Conservation (phyloP, 225 moss, liverwort and hornwort genomes). For the Climacium dendroides region DNA sequence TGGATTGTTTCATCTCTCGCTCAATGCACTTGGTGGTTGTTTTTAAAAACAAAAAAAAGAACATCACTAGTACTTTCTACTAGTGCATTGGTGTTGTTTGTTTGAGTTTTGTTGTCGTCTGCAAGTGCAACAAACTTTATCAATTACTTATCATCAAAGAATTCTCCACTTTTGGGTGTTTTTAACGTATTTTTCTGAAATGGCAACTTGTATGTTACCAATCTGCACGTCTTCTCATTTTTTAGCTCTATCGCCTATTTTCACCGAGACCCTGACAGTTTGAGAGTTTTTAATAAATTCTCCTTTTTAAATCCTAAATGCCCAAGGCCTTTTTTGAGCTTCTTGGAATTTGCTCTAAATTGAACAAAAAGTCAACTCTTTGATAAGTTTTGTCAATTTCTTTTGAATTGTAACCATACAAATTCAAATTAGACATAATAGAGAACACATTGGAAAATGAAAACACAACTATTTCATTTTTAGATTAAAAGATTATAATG, state of each 20-base stretch:
- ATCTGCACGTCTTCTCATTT: background rate
- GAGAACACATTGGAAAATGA: too few relatives aligned
- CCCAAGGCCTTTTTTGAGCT: background rate
- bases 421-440: too few relatives aligned
- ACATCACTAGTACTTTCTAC: background rate
- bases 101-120: background rate
- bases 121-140: too few relatives aligned
- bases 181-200: background rate
- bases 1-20: background rate
- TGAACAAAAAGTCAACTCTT: too few relatives aligned
- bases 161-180: background rate
- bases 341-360: background rate
- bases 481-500: too few relatives aligned
- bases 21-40: background rate
- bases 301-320: background rate
- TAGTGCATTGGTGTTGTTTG: background rate
- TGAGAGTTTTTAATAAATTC: background rate
- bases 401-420: too few relatives aligned
- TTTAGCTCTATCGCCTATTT: background rate
- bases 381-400: too few relatives aligned
- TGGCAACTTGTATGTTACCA: background rate
- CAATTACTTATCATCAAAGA: background rate
- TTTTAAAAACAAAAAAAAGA: too few relatives aligned
- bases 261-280: rapidly evolving
- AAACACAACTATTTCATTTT: too few relatives aligned